These are phyloP conservation scores for Artemisia argyi DNA, from an alignment of 129 eudicot species.

Conservation along the genomic window DNA sequence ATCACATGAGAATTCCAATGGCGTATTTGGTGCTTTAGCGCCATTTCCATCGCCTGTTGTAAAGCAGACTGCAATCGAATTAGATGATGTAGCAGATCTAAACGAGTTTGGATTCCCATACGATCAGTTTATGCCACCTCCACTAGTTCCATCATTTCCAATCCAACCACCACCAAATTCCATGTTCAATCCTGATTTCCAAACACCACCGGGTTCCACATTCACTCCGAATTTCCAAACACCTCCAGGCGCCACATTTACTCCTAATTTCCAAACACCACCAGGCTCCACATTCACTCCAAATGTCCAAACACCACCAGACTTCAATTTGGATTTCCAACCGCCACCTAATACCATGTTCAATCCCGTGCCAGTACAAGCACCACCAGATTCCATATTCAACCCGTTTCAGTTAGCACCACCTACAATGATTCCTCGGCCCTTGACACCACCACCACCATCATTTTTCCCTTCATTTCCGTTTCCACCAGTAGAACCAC, in stretches of 20 bases:
- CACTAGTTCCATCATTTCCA: conserved; percentile 39
- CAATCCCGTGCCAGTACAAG: conserved; percentile 34
- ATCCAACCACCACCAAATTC: conserved; percentile 44
- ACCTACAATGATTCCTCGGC: conserved; percentile 47
- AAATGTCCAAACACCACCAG: conserved; percentile 25
- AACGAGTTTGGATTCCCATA: conserved; percentile 23
- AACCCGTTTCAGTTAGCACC: conserved; percentile 58
- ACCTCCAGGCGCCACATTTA: conserved; percentile 37
- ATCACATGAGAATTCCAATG: conserved; percentile 27
- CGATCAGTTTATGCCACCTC: conserved; percentile 31
- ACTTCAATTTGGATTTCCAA: conserved; percentile 30
- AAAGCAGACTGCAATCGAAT: conserved; percentile 8
- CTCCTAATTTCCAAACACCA: conserved; percentile 30
- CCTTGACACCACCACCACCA: conserved; percentile 39
- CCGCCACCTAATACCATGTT: conserved; percentile 40
- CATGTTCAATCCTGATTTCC: conserved; percentile 13
- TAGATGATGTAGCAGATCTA: conserved; percentile 2
- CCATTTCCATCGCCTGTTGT: conserved; percentile 26
- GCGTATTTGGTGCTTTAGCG: conserved; percentile 10
- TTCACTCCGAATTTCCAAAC: conserved; percentile 29
- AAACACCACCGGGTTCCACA: conserved; percentile 42
- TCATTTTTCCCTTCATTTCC: conserved; percentile 37
- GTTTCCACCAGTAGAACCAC: conserved; percentile 38
- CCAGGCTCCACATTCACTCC: conserved; percentile 27
- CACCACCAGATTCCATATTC: conserved; percentile 41